Base-by-base conservation (phyloP, 2,329 filamentous ascomycete genomes). In the Eurotiales sp. region DNA sequence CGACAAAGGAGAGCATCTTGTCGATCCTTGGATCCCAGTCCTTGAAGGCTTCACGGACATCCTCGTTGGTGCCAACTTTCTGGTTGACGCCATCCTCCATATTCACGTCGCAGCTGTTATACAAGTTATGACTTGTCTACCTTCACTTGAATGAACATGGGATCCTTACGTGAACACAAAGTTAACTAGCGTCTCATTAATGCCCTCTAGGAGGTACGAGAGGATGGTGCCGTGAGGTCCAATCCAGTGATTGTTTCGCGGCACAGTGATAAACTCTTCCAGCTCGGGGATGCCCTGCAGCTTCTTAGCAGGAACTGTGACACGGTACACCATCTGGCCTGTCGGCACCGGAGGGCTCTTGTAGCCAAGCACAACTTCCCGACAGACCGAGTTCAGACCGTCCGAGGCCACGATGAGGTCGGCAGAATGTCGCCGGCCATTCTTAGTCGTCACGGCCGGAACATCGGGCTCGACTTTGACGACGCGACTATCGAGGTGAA, bases 331-430 rank as follows among this genome's bases (percentile, higher is more conserved):
- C 25, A 82, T 61, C 59, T 83, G 79, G 1, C 80, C 80, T 0
- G 80, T 82, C 44, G 74, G 69, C 12, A 72, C 62, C 1, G 79
- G 76, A 0, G 75, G 73, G 55, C 76, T 71, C 0, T 65, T 59
- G 11, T 64, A 62, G 3, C 72, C 71, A 6, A 79, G 59, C n/a
- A 82, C 64, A 6, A 68, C 62, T 49, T 75, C 70, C 3, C 77
- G 72, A 81, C 82, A 85, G 0, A 87, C 66, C 25, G 25, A 27
- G 10, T 27, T 27, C 25, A 27, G 25, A 0, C 84, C 84, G 55
- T 87, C 85, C 0, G 83, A 82, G 0, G 76, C 83, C 1, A 87
- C 72, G 4, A 88, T 69, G 6, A 86, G 64, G 57, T 86, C 81
- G 2, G 73, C 78, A 0, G 64, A 62, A 2, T 72, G 71, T 1